Base-by-base conservation (phyloP, 805 yeast species). In the Monosporozyma unispora region DNA sequence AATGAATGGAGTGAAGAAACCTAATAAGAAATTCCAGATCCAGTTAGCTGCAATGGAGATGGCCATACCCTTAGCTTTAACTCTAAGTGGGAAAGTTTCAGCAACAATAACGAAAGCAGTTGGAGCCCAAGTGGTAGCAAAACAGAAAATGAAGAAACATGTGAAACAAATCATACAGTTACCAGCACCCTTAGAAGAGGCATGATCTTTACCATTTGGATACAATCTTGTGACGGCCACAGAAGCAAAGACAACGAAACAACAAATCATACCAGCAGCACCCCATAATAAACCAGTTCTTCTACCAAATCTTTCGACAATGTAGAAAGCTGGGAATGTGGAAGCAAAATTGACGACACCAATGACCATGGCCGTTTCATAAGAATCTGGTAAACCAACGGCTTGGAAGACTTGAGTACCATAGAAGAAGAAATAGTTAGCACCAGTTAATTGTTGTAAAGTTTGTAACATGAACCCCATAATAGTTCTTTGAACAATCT, bases 51-150 rank as follows among this genome's bases (percentile, higher is more conserved):
- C 81, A 52, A 76, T 72, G 40, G 83, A 77, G 71, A 81, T 70
- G 50, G 79, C 75, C 67, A 67, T 65, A 59, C 74, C 77, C 69
- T 76, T 54, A 63, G 80, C 60, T 67, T 82, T 78, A 64, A 82
- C 79, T 75, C 87, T 78, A 61, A 82, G 73, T 67, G 89, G 89
- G 70, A 78, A 82, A 48, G 80, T 73, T 67, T 82, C 88, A 42
- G 87, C 77, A 35, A 78, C 75, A 56, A 82, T 80, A 52, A 79
- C 80, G 68, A 72, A 82, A 49, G 76, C 78, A 58, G 77, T 75
- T 61, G 87, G 84, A 56, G 85, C 87, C 87, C 87, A 82, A 25
- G 87, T 78, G 44, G 82, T 75, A 28, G 87, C 87, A 59, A 82
- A 82, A 72, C 74, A 80, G 76, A 81, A 81, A 55, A 82, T 78